Evolutionary conservation across 2,329 filamentous ascomycete genomes (phyloP), one percentile per base, ranked within the genome.

Genomic region (Gremmenia infestans): DNA sequence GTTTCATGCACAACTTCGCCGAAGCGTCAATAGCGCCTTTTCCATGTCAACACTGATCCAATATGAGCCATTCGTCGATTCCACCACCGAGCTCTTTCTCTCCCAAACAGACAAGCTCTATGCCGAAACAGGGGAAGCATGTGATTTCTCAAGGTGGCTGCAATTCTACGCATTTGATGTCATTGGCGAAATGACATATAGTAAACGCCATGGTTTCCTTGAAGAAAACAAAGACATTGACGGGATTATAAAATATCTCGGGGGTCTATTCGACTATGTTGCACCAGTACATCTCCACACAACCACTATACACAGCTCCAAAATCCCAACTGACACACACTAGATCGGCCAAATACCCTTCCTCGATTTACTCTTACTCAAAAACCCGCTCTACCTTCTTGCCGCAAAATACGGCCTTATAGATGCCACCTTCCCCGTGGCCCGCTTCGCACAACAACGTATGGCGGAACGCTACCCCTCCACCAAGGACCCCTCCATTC

Each of bases 151-250:
- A 1, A 75, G 78, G 55, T 91, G 88, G 88, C 73, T 92, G 55
- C 88, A 92, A 66, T 91, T 85, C 68, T 91, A 89, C 63, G 89
- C 89, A 0, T 92, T 92, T 65, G 89, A 92, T 67, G 88, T 91
- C 14, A 91, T 91, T 59, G 87, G 87, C 5, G 85, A 89, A 59
- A 81, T 91, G 65, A 91, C 87, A 0, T 91, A 89, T 72, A 85
- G 82, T 68, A 89, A 89, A 68, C 78, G 86, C 0, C 80, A 91
- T 56, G 89, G 89, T 0, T 92, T 92, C 61, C 73, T 92, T 2
- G 87, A 92, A 70, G 79, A 81, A 67, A 86, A 89, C 50, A 78
- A 85, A 66, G 89, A 92, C 60, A 82, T 92, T 12, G 87, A 89
- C 59, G 87, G 87, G 0, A 91, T 91, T 51, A 80, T 91, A 4